Percentiles rank a stretch among this genome's conserved stretches.
Conservation (phyloP, 352 stramenopile species). For the Blastocystis sp. region DNA sequence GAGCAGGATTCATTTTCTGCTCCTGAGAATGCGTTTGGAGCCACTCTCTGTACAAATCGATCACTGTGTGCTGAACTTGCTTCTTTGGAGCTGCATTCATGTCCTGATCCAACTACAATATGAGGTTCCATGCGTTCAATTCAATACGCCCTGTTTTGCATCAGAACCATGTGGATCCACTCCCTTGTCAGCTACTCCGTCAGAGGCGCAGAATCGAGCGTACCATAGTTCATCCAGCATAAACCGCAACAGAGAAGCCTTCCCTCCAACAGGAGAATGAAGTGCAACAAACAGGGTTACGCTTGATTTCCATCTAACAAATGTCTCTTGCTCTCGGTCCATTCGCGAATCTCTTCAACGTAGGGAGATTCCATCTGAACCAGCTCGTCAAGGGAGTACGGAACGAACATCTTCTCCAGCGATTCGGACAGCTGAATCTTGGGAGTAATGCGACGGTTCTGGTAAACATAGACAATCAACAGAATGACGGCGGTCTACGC, state of each 20-base stretch:
- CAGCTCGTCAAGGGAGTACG: conserved; percentile 30
- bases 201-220: no score
- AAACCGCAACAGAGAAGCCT: background rate
- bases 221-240: no score
- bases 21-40: background rate
- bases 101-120: no score
- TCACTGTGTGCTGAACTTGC: background rate
- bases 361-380: conserved; percentile 42
- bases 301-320: background rate
- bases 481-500: conserved; percentile 4
- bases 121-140: no score
- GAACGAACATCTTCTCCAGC: conserved; percentile 49
- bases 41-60: background rate
- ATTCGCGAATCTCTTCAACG: conserved; percentile 7
- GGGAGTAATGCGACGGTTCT: conserved; percentile 48
- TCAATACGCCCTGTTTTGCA: no score
- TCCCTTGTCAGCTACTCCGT: no score
- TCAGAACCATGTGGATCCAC: no score
- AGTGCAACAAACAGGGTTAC: background rate
- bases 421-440: conserved; percentile 2
- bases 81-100: background rate
- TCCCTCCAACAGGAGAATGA: background rate
- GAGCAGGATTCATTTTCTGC: background rate
- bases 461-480: conserved; percentile 25
- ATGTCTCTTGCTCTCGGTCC: conserved; percentile 1